Conservation (phyloP, 371 early-diverging fungal species). For the Mucor circinelloides region DNA sequence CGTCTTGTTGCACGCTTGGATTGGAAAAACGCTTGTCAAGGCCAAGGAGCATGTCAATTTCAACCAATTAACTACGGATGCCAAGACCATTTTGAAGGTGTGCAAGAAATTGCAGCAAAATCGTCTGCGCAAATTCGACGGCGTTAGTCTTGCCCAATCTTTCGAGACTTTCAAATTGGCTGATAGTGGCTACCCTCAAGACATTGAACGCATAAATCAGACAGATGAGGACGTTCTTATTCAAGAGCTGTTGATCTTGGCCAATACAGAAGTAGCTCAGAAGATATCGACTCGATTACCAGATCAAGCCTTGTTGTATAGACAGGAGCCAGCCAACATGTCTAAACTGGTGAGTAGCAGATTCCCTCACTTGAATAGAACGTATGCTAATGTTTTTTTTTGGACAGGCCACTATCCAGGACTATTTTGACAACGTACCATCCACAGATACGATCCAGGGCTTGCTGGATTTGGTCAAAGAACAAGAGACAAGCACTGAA, state of each 20-base stretch:
- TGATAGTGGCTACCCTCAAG: conserved; percentile 32
- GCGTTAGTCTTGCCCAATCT: conserved; percentile 6
- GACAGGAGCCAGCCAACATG: conserved; percentile 28
- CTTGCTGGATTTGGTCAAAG: conserved; percentile 4
- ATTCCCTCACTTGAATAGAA: no score
- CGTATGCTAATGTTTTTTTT: neutral
- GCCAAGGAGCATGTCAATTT: conserved; percentile 46
- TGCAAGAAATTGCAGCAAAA: conserved; percentile 22
- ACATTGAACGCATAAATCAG: conserved; percentile 5
- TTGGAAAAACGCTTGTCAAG: conserved; percentile 74
- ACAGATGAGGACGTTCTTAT: conserved; percentile 22
- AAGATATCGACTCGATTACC: conserved; percentile 38
- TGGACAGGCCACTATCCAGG: conserved; percentile 16
- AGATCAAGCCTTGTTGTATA: conserved; percentile 37
- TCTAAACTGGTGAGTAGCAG: conserved; percentile 18
- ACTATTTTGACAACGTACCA: conserved; percentile 25
- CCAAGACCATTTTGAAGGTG: conserved; percentile 10
- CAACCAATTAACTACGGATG: neutral
- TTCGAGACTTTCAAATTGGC: conserved; percentile 23
- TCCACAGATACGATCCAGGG: conserved; percentile 12
- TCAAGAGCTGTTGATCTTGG: conserved; percentile 33
- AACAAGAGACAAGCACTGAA: conserved; percentile 11
- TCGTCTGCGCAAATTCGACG: conserved; percentile 16
- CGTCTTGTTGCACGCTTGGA: conserved; percentile 47
- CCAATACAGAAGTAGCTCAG: conserved; percentile 38